Percentiles rank a stretch among this genome's conserved stretches.
phyloP scores from a whole-genome alignment of 176 grass and related monocot genomes.

The Elymus sibiricus region DNA sequence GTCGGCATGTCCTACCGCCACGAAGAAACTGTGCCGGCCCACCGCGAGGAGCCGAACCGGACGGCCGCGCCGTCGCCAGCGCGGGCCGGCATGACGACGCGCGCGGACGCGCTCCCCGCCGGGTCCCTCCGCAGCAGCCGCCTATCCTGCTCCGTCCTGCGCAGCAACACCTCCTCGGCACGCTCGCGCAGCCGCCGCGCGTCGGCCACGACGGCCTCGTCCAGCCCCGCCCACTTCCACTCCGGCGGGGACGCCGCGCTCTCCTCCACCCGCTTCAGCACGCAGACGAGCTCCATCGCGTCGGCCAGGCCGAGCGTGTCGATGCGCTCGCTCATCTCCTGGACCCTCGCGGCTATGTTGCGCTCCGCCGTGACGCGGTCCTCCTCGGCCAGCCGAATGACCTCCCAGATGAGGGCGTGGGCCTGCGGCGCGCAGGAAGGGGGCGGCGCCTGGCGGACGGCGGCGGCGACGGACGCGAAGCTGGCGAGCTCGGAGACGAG shows the following conservation, averaged over 20 bases:
- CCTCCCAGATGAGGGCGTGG: slow-evolving; percentile 52
- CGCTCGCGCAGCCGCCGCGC: slow-evolving; percentile 34
- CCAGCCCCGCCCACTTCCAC: slow-evolving; percentile 64
- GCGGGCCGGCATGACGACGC: background rate
- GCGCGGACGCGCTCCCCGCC: slow-evolving; percentile 41
- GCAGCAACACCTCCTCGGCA: slow-evolving; percentile 42
- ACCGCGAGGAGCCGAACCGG: slow-evolving; percentile 60
- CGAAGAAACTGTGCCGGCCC: slow-evolving; percentile 13
- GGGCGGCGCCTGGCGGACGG: slow-evolving; percentile 40
- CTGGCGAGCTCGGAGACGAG: slow-evolving; percentile 50
- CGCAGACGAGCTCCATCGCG: slow-evolving; percentile 61
- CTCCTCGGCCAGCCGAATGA: slow-evolving; percentile 53
- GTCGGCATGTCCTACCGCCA: background rate
- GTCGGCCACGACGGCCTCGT: slow-evolving; percentile 43
- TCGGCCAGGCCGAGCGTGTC: slow-evolving; percentile 62
- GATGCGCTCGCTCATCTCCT: slow-evolving; percentile 58
- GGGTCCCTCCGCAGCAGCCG: slow-evolving; percentile 37
- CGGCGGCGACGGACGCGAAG: slow-evolving; percentile 44
- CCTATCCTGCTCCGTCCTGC: slow-evolving; percentile 44
- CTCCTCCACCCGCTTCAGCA: slow-evolving; percentile 54
- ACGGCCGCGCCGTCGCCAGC: background rate
- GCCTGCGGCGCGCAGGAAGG: slow-evolving; percentile 13
- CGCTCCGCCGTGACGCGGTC: slow-evolving; percentile 47
- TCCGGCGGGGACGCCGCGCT: slow-evolving; percentile 21
- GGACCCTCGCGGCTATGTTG: slow-evolving; percentile 47